phyloP scores from a whole-genome alignment of 1,139 yeast species.

The Meyerozyma athensensis region DNA sequence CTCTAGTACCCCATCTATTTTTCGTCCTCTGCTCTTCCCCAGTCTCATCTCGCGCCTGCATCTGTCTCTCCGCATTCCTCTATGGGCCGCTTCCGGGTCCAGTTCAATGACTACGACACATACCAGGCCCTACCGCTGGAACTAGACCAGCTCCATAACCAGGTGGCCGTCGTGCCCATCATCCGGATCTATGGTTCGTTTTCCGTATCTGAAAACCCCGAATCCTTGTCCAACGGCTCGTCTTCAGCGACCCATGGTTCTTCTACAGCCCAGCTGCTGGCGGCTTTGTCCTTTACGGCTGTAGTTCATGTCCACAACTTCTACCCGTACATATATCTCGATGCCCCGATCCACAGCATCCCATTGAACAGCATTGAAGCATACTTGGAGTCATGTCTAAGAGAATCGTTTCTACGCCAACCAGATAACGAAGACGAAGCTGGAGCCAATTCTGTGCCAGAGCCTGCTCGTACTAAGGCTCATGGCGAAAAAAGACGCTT shows the following conservation, averaged over 20 bases:
- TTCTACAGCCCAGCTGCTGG: conserved; percentile 4
- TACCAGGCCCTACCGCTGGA: conserved; percentile 45
- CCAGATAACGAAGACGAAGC: conserved; percentile 9
- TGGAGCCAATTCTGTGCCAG: not conserved
- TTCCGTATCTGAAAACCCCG: conserved; percentile 15
- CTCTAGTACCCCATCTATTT: too few species aligned
- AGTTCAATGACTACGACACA: conserved; percentile 57
- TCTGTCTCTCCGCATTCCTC: not conserved
- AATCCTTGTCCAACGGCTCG: conserved; percentile 36
- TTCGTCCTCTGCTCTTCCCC: not conserved
- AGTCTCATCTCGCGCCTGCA: too few species aligned
- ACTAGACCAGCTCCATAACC: conserved; percentile 27
- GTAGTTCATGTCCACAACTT: conserved; percentile 75
- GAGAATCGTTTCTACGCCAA: conserved; percentile 10
- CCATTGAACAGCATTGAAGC: conserved; percentile 4
- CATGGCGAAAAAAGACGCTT: conserved; percentile 8
- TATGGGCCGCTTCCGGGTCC: conserved; percentile 24
- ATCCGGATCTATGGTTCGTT: conserved; percentile 69
- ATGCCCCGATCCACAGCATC: conserved; percentile 20
- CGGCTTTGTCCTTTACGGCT: conserved; percentile 18
- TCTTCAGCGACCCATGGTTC: not conserved
- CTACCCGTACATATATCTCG: conserved; percentile 75
- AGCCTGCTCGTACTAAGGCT: too few species aligned
- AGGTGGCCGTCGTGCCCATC: conserved; percentile 59
- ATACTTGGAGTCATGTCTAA: conserved; percentile 8